Conservation (phyloP, 2,329 filamentous ascomycete genomes). For the Tothia fuscella region DNA sequence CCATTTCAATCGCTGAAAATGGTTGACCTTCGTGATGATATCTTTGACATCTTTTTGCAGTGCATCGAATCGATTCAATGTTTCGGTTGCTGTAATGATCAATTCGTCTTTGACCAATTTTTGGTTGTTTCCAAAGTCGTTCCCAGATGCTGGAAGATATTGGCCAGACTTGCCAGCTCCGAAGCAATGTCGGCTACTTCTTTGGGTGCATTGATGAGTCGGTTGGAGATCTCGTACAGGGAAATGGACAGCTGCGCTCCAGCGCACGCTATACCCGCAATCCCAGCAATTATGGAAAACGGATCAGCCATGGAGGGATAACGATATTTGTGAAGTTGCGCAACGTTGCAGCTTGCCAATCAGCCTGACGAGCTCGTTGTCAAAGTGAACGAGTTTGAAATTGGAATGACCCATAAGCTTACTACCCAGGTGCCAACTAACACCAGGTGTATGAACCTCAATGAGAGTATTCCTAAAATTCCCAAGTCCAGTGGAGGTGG, state of each 20-base stretch:
- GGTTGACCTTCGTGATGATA: background rate
- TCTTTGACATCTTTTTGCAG: constrained; percentile 1
- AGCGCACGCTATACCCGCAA: background rate
- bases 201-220: constrained; percentile 6
- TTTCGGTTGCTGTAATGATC: background rate
- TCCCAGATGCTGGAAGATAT: background rate
- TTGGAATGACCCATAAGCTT: too few relatives aligned
- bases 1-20: constrained; percentile 4
- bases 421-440: too few relatives aligned
- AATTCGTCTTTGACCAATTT: constrained; percentile 1
- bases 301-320: constrained; percentile 2
- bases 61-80: background rate
- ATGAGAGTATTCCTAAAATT: too few relatives aligned
- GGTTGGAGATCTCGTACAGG: constrained; percentile 5
- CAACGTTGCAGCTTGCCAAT: too few relatives aligned
- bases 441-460: too few relatives aligned
- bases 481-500: too few relatives aligned
- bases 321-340: too few relatives aligned
- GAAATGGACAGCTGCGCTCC: constrained; percentile 3
- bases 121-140: background rate
- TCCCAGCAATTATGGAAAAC: constrained; percentile 3
- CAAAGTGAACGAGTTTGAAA: too few relatives aligned
- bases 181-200: constrained; percentile 5
- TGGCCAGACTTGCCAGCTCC: background rate
- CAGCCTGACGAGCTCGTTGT: too few relatives aligned